Evolutionary conservation across 1,284 basidiomycete genomes (phyloP).

Genomic region (Vanrija sp.): DNA sequence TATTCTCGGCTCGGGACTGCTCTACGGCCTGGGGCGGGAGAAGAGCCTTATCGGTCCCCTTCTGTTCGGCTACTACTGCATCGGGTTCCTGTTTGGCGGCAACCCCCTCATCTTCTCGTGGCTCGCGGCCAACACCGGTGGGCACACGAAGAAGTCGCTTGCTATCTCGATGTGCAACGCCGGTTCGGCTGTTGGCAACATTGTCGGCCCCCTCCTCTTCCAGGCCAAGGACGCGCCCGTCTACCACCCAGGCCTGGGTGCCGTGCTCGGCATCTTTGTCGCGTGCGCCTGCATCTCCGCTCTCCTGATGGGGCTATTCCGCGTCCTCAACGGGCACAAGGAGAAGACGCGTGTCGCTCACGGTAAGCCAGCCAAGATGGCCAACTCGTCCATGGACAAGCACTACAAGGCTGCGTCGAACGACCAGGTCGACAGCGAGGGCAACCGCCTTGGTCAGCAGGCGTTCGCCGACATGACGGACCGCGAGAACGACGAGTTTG

Average conservation of each 20-base stretch:
- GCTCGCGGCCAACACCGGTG: slow-evolving; percentile 32
- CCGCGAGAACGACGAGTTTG: slow-evolving; percentile 25
- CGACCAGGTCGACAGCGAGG: slow-evolving; percentile 12
- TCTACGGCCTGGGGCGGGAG: slow-evolving; percentile 28
- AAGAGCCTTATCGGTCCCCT: slow-evolving; percentile 10
- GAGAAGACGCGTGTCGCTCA: slow-evolving; percentile 33
- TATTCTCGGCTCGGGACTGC: slow-evolving; percentile 32
- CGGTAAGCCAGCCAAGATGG: slow-evolving; percentile 43
- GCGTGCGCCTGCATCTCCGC: slow-evolving; percentile 14
- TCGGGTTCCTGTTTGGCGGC: slow-evolving; percentile 36
- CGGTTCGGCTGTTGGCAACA: slow-evolving; percentile 26
- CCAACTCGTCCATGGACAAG: slow-evolving; percentile 35
- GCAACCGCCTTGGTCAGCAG: slow-evolving; percentile 15
- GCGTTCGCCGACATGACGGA: slow-evolving; percentile 39
- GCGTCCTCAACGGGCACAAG: slow-evolving; percentile 36
- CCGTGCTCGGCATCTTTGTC: slow-evolving; percentile 33
- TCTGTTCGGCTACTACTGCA: slow-evolving; percentile 20
- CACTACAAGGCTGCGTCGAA: slow-evolving; percentile 13
- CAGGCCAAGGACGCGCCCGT: slow-evolving; percentile 18
- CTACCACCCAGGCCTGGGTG: slow-evolving; percentile 30
- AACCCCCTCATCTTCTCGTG: slow-evolving; percentile 32
- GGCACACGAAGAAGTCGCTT: slow-evolving; percentile 41
- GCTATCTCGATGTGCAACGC: slow-evolving; percentile 28
- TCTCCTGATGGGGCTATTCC: slow-evolving; percentile 1
- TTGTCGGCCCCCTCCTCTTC: slow-evolving; percentile 24